Percentiles rank a stretch among this genome's conserved stretches.
Evolutionary conservation across 441 rosid species (phyloP).

Genomic region (Metrosideros polymorpha): DNA sequence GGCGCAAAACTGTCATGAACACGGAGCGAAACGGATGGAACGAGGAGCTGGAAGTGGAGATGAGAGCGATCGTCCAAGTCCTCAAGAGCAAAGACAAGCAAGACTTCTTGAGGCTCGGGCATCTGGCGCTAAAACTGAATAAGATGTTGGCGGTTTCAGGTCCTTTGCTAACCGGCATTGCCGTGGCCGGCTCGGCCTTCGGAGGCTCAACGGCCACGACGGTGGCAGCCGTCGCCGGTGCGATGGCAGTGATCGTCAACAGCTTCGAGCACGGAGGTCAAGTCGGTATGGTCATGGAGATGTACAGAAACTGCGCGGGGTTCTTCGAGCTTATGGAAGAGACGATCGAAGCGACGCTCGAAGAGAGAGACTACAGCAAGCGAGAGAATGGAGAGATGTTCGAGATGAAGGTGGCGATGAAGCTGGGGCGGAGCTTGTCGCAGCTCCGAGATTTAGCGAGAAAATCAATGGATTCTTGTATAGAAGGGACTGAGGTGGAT

Average conservation of each 20-base stretch:
- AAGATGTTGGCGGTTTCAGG: neutral
- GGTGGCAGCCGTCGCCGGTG: neutral
- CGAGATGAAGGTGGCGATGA: constrained; percentile 7
- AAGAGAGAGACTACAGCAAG: neutral
- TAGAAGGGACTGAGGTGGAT: neutral
- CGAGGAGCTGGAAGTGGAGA: constrained; percentile 5
- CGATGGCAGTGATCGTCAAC: neutral
- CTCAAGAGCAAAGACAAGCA: constrained; percentile 1
- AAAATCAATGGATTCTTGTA: neutral
- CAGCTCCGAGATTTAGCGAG: neutral
- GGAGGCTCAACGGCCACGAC: neutral
- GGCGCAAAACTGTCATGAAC: neutral
- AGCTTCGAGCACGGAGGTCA: constrained; percentile 2
- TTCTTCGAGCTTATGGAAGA: neutral
- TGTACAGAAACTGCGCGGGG: constrained; percentile 5
- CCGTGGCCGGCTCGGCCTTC: neutral
- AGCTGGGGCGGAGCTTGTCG: constrained; percentile 5
- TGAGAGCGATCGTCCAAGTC: neutral
- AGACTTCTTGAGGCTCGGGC: constrained; percentile 6
- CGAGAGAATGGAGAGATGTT: constrained; percentile 6
- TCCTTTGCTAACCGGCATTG: neutral
- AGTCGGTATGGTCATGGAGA: constrained; percentile 9
- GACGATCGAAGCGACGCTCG: neutral
- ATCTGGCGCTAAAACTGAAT: neutral
- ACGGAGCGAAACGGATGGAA: constrained; percentile 1